Evolutionary conservation across 768 basidiomycete species (phyloP).

Genomic region (Paxillus ammoniavirescens): DNA sequence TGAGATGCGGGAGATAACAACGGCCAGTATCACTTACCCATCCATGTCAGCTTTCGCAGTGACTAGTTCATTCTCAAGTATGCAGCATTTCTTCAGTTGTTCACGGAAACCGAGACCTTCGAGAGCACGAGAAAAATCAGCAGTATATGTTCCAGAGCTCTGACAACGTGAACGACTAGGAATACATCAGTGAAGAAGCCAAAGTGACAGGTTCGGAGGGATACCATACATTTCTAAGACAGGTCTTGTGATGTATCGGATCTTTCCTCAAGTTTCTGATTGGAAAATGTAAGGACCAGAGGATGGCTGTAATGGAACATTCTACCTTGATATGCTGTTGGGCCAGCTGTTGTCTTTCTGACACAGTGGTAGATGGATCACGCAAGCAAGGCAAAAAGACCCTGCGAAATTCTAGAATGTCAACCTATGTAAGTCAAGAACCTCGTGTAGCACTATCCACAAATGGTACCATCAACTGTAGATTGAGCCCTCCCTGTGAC

Average conservation of each 20-base stretch:
- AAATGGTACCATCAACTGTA: conserved; percentile 12
- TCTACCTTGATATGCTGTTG: conserved; percentile 14
- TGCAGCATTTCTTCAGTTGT: conserved; percentile 1
- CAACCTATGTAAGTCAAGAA: not conserved
- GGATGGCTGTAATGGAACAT: not conserved
- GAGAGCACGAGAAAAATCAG: conserved; percentile 10
- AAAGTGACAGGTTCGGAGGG: no score
- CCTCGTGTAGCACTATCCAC: not conserved
- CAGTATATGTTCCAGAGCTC: conserved; percentile 13
- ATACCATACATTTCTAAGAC: conserved; percentile 15
- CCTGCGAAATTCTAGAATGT: conserved; percentile 15
- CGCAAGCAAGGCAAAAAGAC: conserved; percentile 14
- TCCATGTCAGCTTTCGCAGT: conserved; percentile 12
- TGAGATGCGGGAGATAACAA: not conserved
- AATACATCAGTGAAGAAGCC: no score
- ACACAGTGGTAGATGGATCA: not conserved
- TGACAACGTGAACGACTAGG: conserved; percentile 2
- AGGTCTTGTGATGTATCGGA: conserved; percentile 16
- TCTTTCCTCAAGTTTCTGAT: conserved; percentile 10
- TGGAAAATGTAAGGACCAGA: not conserved
- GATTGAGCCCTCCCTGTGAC: conserved; percentile 19
- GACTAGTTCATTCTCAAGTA: not conserved
- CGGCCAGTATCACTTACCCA: conserved; percentile 2
- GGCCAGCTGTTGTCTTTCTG: conserved; percentile 16
- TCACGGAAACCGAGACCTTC: conserved; percentile 5